Percentiles rank a stretch among this genome's conserved stretches.
phyloP scores from a whole-genome alignment of 306 rosid species.

The Alnus glutinosa region DNA sequence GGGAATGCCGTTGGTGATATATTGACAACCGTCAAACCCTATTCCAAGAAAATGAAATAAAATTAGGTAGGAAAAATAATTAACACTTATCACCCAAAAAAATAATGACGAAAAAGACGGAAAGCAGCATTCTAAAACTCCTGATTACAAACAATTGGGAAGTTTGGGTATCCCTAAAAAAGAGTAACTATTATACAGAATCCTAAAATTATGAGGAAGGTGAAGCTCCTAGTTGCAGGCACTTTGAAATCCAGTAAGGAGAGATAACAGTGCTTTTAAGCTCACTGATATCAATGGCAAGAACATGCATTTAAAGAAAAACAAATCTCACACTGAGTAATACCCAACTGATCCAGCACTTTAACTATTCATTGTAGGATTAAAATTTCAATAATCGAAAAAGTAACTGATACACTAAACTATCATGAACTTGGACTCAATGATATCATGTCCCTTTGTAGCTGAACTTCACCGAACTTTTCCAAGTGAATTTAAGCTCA shows the following conservation, averaged over 20 bases:
- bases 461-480: no score
- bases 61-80: neutral
- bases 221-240: neutral
- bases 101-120: constrained; percentile 1
- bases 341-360: no score
- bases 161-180: neutral
- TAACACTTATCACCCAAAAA: neutral
- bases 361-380: no score
- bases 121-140: neutral
- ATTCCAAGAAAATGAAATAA: constrained; percentile 24
- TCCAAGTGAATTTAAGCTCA: no score
- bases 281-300: neutral
- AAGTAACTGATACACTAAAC: no score
- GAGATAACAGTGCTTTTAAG: neutral
- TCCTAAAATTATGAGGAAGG: neutral
- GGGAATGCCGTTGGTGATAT: constrained; percentile 91
- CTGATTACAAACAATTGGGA: neutral
- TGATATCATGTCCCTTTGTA: no score
- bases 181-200: neutral
- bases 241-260: neutral
- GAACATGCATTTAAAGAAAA: neutral
- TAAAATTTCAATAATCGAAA: no score
- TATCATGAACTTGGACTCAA: neutral
- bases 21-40: constrained; percentile 88
- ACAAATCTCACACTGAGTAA: no score